Evolutionary conservation across 164 flowering plant genomes (phyloP).

Genomic region (Houttuynia cordata): DNA sequence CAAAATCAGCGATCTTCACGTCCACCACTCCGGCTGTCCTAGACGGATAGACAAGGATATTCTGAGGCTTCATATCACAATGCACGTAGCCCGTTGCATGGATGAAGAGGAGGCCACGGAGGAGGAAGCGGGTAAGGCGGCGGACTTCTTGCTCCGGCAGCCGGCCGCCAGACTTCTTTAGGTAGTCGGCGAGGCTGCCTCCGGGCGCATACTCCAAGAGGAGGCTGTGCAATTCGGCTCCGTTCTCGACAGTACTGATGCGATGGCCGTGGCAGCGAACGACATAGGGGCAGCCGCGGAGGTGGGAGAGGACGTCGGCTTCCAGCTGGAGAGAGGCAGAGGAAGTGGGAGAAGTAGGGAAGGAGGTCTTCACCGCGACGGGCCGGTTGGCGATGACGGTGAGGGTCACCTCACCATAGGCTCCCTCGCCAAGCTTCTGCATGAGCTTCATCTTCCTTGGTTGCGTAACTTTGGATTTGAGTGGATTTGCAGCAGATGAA

Average conservation of each 20-base stretch:
- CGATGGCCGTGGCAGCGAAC: constrained; percentile 36
- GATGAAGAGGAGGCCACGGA: constrained; percentile 29
- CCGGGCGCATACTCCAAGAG: constrained; percentile 47
- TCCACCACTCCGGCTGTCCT: background rate
- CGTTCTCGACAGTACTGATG: constrained; percentile 25
- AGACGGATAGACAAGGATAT: constrained; percentile 28
- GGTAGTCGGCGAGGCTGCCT: constrained; percentile 35
- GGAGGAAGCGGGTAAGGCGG: constrained; percentile 27
- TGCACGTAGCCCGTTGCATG: constrained; percentile 60
- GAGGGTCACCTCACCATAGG: too few species aligned
- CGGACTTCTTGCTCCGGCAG: constrained; percentile 33
- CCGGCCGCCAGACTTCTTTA: constrained; percentile 19
- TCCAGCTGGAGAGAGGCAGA: constrained; percentile 27
- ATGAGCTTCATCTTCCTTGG: too few species aligned
- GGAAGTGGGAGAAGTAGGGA: too few species aligned
- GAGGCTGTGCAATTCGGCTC: constrained; percentile 31
- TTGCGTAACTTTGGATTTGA: too few species aligned
- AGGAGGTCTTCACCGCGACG: too few species aligned
- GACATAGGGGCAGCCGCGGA: constrained; percentile 27
- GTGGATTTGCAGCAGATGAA: too few species aligned
- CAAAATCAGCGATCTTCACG: constrained; percentile 69
- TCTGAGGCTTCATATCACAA: constrained; percentile 65
- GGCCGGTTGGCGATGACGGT: too few species aligned
- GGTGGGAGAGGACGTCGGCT: constrained; percentile 18
- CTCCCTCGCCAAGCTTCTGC: too few species aligned